Base-by-base conservation (phyloP, 2,329 filamentous ascomycete species). In the Aspergillus sp. region DNA sequence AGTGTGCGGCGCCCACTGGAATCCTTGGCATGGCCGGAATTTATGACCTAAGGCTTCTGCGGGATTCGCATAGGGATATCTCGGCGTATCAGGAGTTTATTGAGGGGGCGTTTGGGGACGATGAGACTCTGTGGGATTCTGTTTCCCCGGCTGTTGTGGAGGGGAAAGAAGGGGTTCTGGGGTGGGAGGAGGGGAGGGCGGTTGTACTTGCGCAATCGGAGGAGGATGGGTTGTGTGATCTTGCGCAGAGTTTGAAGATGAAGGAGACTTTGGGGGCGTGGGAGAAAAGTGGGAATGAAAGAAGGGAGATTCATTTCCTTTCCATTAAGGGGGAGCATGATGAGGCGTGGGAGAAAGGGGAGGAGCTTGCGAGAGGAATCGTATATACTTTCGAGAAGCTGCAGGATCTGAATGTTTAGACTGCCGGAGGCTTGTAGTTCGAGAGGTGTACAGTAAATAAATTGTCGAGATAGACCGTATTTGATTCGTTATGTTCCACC, bases 241-340 rank as follows among this genome's bases (percentile, higher is more conserved):
- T 63, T 49, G 64, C 61, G 1, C 80, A 82, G 64, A 54, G 72
- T 7, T 71, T 76, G 48, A 69, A 53, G 2, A 81, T 86, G 83
- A 69, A 82, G 80, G 65, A 83, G 74, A 74, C 81, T 74, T 74
- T 85, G 79, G 72, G 82, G 75, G 69, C 78, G 72, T 79, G 82
- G 82, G 74, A 84, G 53, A 47, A 48, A 31, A 25, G 9, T 3
- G 51, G 60, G 17, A 55, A 56, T 22, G 46, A 62, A 17, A 57
- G 62, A 75, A 73, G 76, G 76, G 78, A 71, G 54, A 74, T 80
- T 63, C 72, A 80, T 17, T 52, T 69, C 71, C 74, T 82, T 2
- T 41, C 72, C 3, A 67, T 81, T 31, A 64, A 69, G 30, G 79
- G 77, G 11, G 61, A 66, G 22, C 80, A 82, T 71, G 74, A 81